Percentiles rank a stretch among this genome's conserved stretches.
Evolutionary conservation across 139 green algal genomes (phyloP).

Genomic region (Desmodesmus armatus): DNA sequence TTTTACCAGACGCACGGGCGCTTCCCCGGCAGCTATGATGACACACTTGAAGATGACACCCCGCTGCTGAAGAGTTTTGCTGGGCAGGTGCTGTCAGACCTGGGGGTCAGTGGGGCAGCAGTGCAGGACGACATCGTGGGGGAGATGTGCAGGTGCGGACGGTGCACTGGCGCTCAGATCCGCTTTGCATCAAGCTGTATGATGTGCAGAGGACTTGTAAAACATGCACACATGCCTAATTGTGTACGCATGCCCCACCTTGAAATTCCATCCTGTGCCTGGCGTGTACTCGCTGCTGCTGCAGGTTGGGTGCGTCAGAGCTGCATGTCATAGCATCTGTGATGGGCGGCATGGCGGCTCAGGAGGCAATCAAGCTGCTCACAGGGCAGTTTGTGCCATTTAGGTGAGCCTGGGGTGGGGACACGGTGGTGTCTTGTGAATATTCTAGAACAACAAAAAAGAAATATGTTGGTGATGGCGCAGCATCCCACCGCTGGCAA

Average conservation of each 20-base stretch:
- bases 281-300: conserved; percentile 6
- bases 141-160: conserved; percentile 74
- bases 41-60: conserved; percentile 78
- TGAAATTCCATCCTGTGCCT: too few relatives aligned
- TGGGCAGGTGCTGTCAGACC: conserved; percentile 58
- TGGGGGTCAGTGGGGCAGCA: conserved; percentile 18
- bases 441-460: too few relatives aligned
- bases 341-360: conserved; percentile 92
- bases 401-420: too few relatives aligned
- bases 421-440: too few relatives aligned
- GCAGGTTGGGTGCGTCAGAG: conserved; percentile 78
- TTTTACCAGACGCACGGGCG: conserved; percentile 27
- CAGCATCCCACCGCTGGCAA: too few relatives aligned
- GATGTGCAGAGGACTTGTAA: background rate
- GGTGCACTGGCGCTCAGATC: background rate
- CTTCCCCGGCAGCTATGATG: conserved; percentile 45
- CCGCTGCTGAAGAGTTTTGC: conserved; percentile 71
- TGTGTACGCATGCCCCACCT: too few relatives aligned
- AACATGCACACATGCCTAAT: background rate
- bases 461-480: too few relatives aligned
- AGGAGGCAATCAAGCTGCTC: conserved; percentile 98
- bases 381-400: conserved; percentile 94
- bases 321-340: conserved; percentile 90
- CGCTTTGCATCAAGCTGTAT: background rate
- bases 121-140: conserved; percentile 73